Conservation (phyloP, 106 monocot genomes). For the Chionographis japonica region DNA sequence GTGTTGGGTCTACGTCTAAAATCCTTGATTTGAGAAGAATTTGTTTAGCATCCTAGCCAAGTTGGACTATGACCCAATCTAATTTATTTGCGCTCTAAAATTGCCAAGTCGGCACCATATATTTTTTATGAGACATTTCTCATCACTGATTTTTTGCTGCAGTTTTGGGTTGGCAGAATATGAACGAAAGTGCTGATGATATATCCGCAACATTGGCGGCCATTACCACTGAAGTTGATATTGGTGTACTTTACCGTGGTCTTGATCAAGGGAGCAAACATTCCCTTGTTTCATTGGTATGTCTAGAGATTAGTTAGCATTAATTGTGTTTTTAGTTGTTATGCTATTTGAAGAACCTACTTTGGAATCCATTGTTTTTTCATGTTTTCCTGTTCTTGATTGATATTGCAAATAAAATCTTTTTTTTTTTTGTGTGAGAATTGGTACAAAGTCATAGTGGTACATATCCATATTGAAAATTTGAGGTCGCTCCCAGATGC, state of each 20-base stretch:
- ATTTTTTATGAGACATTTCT: neutral
- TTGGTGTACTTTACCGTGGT: conserved; percentile 67
- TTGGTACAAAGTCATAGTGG: too few species aligned
- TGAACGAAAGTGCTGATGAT: conserved; percentile 72
- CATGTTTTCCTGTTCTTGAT: neutral
- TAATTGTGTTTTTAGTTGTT: neutral
- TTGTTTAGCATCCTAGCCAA: too few species aligned
- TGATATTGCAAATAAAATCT: neutral
- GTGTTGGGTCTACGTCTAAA: too few species aligned
- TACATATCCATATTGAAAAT: too few species aligned
- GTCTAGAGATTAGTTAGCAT: conserved; percentile 7
- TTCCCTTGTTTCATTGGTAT: conserved; percentile 88
- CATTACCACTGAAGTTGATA: conserved; percentile 67
- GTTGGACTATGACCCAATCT: too few species aligned
- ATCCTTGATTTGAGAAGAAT: too few species aligned
- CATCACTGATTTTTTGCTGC: conserved; percentile 11
- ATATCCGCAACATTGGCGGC: conserved; percentile 87
- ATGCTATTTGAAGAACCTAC: neutral
- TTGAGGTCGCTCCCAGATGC: too few species aligned
- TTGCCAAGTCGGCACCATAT: too few species aligned
- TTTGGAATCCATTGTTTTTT: neutral
- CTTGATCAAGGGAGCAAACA: conserved; percentile 59
- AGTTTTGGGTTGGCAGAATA: conserved; percentile 97
- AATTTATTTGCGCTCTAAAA: too few species aligned
- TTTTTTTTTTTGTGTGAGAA: too few species aligned